phyloP scores from a whole-genome alignment of 2,329 filamentous ascomycete species.

The Phialophora verrucosa region DNA sequence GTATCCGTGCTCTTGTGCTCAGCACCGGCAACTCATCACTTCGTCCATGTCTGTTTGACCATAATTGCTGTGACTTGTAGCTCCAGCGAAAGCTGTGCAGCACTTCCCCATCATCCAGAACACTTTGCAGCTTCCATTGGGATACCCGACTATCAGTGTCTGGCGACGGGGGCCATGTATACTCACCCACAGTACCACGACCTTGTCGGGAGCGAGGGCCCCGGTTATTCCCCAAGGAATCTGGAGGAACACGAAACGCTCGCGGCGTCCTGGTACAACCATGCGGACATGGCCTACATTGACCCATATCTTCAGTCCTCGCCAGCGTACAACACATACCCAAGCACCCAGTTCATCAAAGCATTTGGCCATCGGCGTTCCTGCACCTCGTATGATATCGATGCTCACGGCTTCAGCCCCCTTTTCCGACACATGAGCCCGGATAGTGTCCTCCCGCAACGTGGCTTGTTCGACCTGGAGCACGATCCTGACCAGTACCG shows the following conservation, averaged over 20 bases:
- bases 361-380: constrained; percentile 2
- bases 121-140: not conserved
- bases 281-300: constrained; percentile 18
- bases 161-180: constrained; percentile 18
- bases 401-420: constrained; percentile 31
- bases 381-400: constrained; percentile 24
- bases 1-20: not conserved
- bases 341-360: constrained; percentile 3
- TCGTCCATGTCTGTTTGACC: not conserved
- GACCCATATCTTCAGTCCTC: constrained; percentile 24
- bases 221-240: constrained; percentile 11
- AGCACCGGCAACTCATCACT: not conserved
- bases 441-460: constrained; percentile 15
- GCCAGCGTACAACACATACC: constrained; percentile 14
- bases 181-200: constrained; percentile 22
- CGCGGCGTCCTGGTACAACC: constrained; percentile 12
- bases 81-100: not conserved
- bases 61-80: not conserved
- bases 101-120: not conserved
- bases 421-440: not conserved
- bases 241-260: constrained; percentile 12
- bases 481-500: constrained; percentile 22
- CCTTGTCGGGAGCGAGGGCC: constrained; percentile 21
- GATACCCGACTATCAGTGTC: not conserved
- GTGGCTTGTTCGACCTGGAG: constrained; percentile 7